A percentile compares a stretch with the other conserved stretches of the same genome.
phyloP scores from a whole-genome alignment of 495 filamentous ascomycete genomes.

The Penicillium desertorum region DNA sequence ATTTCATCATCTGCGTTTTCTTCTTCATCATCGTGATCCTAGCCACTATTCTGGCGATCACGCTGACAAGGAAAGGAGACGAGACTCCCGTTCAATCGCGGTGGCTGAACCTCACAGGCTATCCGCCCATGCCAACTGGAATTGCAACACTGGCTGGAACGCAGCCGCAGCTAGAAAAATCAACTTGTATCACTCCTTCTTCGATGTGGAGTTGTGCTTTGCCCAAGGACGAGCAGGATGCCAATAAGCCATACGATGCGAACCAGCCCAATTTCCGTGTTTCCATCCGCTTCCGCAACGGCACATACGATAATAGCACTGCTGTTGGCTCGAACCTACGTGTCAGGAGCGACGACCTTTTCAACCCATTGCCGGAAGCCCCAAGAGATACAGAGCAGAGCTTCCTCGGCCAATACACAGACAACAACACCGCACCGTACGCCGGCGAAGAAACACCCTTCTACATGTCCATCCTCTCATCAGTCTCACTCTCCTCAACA shows the following conservation, averaged over 20 bases:
- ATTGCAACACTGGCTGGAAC: conserved; percentile 72
- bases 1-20: conserved; percentile 50
- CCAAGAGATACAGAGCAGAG: conserved; percentile 66
- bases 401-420: conserved; percentile 84
- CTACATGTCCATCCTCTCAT: conserved; percentile 46
- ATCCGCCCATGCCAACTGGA: conserved; percentile 82
- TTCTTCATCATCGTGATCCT: conserved; percentile 60
- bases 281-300: conserved; percentile 77
- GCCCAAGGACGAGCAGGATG: conserved; percentile 69
- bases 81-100: conserved; percentile 49
- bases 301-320: conserved; percentile 50
- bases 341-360: conserved; percentile 27
- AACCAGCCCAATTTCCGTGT: conserved; percentile 75
- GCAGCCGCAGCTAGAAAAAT: conserved; percentile 53
- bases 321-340: conserved; percentile 21
- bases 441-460: conserved; percentile 55
- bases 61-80: conserved; percentile 53
- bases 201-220: conserved; percentile 81
- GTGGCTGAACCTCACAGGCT: conserved; percentile 83
- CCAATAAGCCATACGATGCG: conserved; percentile 57
- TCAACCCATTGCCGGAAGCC: conserved; percentile 59
- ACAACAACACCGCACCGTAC: conserved; percentile 60
- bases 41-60: conserved; percentile 58
- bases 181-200: conserved; percentile 64
- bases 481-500: conserved; percentile 28